Evolutionary conservation across 768 basidiomycete genomes (phyloP), one percentile per base, ranked within the genome.

Genomic region (Calocera cornea): DNA sequence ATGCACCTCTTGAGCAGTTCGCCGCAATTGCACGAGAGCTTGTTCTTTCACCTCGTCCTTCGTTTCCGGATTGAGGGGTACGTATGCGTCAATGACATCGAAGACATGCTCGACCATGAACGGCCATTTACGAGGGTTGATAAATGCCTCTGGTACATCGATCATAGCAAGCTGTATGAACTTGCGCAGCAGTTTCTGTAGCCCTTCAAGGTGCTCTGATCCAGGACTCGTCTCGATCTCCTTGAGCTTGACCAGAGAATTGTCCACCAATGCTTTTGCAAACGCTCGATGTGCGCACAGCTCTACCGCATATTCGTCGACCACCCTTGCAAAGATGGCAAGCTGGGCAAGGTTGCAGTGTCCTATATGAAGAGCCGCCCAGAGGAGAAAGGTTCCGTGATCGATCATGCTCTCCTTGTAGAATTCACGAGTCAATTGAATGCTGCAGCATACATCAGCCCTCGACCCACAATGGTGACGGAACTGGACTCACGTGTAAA

Each of bases 361-460:
- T n/a, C 75, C 73, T 83, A 89, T 85, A 73, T 91, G 89, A 67
- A 88, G 84, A 22, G 89, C 86, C 29, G 92, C 78, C 90, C 90
- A 92, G 16, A 81, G 77, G 7, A 92, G 81, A 75, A 92, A 90
- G 0, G 88, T 86, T 41, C 82, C 82, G 71, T 86, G 86, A 71
- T 93, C 90, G 16, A 93, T 87, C 17, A 93, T 80, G 29, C 89
- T 87, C 74, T 93, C 90, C 0, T 83, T 79, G 74, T 90, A 92
- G 75, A 91, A 90, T 1, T 85, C 83, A 31, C 87, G 84, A 41
- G 92, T 76, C 2, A 93, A 78, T 70, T 82, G 83, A 2, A 92
- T 80, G 69, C 90, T 92, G 65, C 8, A 34, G 38, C 69, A 19
- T 69, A 64, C 14, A 41, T 66, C 64, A 49, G 31, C 34, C 31